These are phyloP conservation scores for Globisporangium viniferum DNA, from an alignment of 352 stramenopile species.

Conservation along the genomic window DNA sequence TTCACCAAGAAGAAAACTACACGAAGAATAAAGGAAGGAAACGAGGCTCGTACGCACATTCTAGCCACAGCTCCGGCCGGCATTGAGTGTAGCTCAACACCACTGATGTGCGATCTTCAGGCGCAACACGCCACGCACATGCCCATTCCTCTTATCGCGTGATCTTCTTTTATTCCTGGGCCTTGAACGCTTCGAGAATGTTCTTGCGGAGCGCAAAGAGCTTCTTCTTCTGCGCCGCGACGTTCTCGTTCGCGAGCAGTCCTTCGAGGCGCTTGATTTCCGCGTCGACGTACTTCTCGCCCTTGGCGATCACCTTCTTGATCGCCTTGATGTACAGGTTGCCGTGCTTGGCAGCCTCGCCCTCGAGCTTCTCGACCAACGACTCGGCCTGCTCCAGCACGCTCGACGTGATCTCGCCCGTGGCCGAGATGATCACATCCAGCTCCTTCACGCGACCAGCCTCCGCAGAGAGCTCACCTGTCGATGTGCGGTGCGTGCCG, in stretches of 20 bases:
- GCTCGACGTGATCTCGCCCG: conserved; percentile 58
- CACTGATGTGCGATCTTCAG: background rate
- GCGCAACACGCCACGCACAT: too few species aligned
- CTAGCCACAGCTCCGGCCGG: too few species aligned
- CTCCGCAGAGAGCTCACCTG: conserved; percentile 66
- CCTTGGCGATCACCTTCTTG: conserved; percentile 90
- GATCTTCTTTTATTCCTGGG: conserved; percentile 26
- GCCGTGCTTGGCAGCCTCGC: conserved; percentile 68
- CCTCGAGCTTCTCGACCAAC: conserved; percentile 65
- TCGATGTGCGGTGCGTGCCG: conserved; percentile 73
- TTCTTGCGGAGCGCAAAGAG: conserved; percentile 89
- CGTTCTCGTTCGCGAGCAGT: conserved; percentile 79
- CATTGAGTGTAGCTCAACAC: background rate
- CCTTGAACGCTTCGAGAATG: conserved; percentile 77
- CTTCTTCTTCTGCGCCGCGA: conserved; percentile 85
- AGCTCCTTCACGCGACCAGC: conserved; percentile 83
- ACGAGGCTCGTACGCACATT: too few species aligned
- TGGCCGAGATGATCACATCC: conserved; percentile 79
- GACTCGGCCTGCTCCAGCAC: conserved; percentile 74
- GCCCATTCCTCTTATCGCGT: background rate
- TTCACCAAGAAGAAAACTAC: too few species aligned
- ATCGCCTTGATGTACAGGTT: conserved; percentile 88
- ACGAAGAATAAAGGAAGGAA: too few species aligned
- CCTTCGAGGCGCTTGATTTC: conserved; percentile 83
- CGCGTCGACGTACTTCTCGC: conserved; percentile 71